Evolutionary conservation across 495 filamentous ascomycete species (phyloP).

Genomic region (Pseudomonodictys pantanalensis): DNA sequence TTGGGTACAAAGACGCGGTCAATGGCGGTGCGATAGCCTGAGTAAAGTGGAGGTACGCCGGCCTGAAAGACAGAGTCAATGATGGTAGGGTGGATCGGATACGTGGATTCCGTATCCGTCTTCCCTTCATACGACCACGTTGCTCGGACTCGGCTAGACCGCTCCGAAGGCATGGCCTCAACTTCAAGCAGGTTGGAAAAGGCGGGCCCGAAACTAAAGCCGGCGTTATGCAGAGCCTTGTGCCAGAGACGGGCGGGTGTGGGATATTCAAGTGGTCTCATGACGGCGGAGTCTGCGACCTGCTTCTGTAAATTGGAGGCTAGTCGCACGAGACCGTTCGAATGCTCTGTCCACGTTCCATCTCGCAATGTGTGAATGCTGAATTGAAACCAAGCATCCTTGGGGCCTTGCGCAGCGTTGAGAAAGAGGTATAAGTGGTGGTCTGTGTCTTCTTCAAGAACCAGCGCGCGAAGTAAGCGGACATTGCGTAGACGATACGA

Average conservation of each 20-base stretch:
- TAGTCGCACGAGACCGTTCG: not conserved
- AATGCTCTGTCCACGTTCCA: not conserved
- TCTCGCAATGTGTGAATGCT: not conserved
- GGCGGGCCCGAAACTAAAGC: constrained; percentile 6
- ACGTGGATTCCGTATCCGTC: not conserved
- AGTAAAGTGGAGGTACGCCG: not conserved
- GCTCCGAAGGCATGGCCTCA: not conserved
- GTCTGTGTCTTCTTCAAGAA: constrained; percentile 1
- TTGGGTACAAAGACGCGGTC: not conserved
- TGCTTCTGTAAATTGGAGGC: not conserved
- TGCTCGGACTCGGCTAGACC: not conserved
- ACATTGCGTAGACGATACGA: constrained; percentile 1
- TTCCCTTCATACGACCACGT: not conserved
- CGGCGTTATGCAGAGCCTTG: not conserved
- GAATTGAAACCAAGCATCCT: constrained; percentile 1
- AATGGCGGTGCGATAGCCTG: not conserved
- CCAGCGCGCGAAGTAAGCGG: not conserved
- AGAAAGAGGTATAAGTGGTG: not conserved
- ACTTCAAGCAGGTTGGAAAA: not conserved
- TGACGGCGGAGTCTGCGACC: not conserved
- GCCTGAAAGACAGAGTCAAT: not conserved
- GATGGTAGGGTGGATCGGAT: not conserved
- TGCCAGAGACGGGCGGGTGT: not conserved
- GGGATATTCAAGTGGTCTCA: not conserved
- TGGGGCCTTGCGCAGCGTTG: not conserved